These are phyloP conservation scores for Colletotrichum euphorbiae DNA, from an alignment of 2,329 filamentous ascomycete species.

Conservation along the genomic window DNA sequence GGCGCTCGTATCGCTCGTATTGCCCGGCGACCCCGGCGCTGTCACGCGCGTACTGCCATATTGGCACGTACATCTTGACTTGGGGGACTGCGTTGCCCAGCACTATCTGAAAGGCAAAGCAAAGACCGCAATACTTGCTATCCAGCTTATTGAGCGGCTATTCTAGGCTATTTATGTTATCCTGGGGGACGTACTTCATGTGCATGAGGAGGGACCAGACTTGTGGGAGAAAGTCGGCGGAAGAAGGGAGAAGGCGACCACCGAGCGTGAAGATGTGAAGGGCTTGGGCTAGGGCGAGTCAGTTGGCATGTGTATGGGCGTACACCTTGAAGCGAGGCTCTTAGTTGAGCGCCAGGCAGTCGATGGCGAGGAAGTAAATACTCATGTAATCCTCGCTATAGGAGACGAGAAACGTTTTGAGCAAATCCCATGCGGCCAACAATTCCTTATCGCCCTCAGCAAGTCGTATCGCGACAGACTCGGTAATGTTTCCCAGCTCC, in stretches of 20 bases:
- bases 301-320: slow-evolving; percentile 7
- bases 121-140: slow-evolving; percentile 19
- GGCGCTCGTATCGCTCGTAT: slow-evolving; percentile 5
- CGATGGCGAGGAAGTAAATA: slow-evolving; percentile 16
- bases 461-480: not conserved
- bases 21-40: slow-evolving; percentile 1
- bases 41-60: slow-evolving; percentile 19
- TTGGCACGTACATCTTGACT: slow-evolving; percentile 16
- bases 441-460: not conserved
- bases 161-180: not conserved
- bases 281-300: not conserved
- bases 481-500: not conserved
- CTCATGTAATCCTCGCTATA: slow-evolving; percentile 1
- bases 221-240: not conserved
- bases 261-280: not conserved
- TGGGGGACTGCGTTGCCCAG: not conserved
- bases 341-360: not conserved
- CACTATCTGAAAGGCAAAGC: slow-evolving; percentile 1
- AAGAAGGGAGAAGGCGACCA: not conserved
- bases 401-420: slow-evolving; percentile 6
- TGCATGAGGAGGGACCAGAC: slow-evolving; percentile 12
- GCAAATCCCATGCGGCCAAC: not conserved
- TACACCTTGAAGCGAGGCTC: slow-evolving; percentile 13
- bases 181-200: not conserved
- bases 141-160: not conserved